Percentiles rank a stretch among this genome's conserved stretches.
Conservation (phyloP, 2,329 filamentous ascomycete species). For the Ciborinia camelliae region DNA sequence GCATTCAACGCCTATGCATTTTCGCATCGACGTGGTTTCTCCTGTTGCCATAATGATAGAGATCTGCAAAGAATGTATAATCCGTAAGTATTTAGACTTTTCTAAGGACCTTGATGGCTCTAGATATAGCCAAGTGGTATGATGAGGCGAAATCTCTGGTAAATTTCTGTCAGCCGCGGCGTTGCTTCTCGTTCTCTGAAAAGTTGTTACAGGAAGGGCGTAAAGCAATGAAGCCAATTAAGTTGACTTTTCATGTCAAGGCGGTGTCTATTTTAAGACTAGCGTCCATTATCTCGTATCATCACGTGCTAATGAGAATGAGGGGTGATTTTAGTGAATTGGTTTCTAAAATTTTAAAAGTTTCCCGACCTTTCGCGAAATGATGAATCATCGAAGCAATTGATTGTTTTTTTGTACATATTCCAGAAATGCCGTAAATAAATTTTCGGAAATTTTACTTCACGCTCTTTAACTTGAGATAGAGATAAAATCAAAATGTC, state of each 20-base stretch:
- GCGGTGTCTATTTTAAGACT: neutral
- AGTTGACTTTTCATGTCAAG: neutral
- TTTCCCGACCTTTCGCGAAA: neutral
- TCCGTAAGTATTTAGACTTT: neutral
- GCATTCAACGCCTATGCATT: constrained; percentile 81
- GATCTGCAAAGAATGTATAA: neutral
- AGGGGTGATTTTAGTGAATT: neutral
- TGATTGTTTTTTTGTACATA: too few species aligned
- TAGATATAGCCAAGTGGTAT: neutral
- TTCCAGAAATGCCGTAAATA: neutral
- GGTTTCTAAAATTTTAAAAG: constrained; percentile 5
- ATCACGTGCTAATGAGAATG: neutral
- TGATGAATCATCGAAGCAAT: constrained; percentile 9
- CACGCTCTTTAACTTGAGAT: too few species aligned
- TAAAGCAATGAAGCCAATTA: neutral
- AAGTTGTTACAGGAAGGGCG: constrained; percentile 9
- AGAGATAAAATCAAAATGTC: neutral
- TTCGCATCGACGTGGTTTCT: constrained; percentile 54
- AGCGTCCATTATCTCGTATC: neutral
- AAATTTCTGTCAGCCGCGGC: constrained; percentile 9
- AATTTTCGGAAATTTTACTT: neutral
- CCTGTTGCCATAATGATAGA: constrained; percentile 37
- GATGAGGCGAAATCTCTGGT: neutral
- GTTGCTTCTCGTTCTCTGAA: neutral
- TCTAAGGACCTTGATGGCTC: neutral